Evolutionary conservation across 2,329 filamentous ascomycete genomes (phyloP).

Genomic region (Thelonectria rubi): DNA sequence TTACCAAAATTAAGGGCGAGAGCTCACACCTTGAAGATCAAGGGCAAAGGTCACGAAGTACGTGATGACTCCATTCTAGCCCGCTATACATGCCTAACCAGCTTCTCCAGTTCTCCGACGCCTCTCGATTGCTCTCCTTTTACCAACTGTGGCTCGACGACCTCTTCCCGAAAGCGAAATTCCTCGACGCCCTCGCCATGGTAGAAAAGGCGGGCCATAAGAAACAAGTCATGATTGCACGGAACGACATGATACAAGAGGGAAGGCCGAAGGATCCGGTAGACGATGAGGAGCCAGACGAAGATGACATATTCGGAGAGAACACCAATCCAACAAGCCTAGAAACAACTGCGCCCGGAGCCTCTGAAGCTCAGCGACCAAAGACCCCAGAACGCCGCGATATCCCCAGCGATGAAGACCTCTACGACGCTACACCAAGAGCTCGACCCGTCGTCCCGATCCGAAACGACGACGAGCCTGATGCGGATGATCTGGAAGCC

Average conservation of each 20-base stretch:
- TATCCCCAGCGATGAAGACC: constrained; percentile 57
- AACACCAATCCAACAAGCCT: constrained; percentile 35
- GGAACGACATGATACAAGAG: constrained; percentile 87
- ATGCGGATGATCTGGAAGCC: constrained; percentile 63
- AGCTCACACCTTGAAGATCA: constrained; percentile 78
- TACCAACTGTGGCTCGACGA: constrained; percentile 98
- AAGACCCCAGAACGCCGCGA: constrained; percentile 37
- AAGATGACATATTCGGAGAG: constrained; percentile 13
- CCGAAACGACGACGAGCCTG: constrained; percentile 43
- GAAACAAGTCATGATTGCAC: constrained; percentile 76
- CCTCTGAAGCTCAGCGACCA: constrained; percentile 44
- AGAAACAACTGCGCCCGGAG: constrained; percentile 52
- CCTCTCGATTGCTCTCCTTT: constrained; percentile 81
- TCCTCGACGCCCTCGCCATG: constrained; percentile 86
- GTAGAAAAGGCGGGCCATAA: constrained; percentile 94
- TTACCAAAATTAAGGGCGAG: constrained; percentile 82
- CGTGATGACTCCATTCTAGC: not conserved
- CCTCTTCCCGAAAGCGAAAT: constrained; percentile 92
- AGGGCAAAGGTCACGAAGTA: constrained; percentile 94
- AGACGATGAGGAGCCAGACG: constrained; percentile 41
- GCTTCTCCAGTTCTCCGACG: constrained; percentile 78
- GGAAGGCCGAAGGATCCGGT: constrained; percentile 62
- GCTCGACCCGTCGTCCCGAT: constrained; percentile 36
- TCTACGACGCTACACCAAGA: constrained; percentile 64
- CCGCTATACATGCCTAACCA: not conserved